phyloP scores from a whole-genome alignment of 805 yeast genomes.

The Danielia oregonensis region DNA sequence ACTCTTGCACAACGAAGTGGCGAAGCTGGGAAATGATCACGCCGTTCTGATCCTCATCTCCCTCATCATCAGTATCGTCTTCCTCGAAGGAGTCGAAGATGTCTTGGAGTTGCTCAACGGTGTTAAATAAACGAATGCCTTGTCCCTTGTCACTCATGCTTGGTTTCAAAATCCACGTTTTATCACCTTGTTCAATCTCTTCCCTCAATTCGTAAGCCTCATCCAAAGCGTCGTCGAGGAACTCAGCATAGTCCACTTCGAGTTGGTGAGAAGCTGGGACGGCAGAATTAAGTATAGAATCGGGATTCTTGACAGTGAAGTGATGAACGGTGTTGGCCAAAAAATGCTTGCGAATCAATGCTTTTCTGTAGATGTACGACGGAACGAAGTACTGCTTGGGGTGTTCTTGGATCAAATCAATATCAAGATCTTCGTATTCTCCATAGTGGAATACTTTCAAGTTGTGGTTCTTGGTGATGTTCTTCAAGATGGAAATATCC shows the following conservation, averaged over 20 bases:
- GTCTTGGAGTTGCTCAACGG: constrained; percentile 73
- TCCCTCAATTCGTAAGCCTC: constrained; percentile 86
- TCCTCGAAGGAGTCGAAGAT: constrained; percentile 87
- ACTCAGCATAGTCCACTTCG: constrained; percentile 94
- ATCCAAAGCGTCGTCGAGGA: constrained; percentile 88
- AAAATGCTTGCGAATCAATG: constrained; percentile 85
- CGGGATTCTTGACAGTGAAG: constrained; percentile 71
- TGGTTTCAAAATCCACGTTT: constrained; percentile 89
- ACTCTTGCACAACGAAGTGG: constrained; percentile 87
- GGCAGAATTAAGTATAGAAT: constrained; percentile 53
- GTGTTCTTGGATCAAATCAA: constrained; percentile 53
- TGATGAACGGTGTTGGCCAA: constrained; percentile 79
- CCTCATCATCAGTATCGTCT: constrained; percentile 59
- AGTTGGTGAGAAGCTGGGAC: constrained; percentile 75
- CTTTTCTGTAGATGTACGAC: constrained; percentile 85
- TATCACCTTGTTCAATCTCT: constrained; percentile 59
- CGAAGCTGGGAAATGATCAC: constrained; percentile 83
- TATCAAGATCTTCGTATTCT: constrained; percentile 84
- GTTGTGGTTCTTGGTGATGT: constrained; percentile 11
- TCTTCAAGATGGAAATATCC: constrained; percentile 17
- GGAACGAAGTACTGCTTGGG: constrained; percentile 58
- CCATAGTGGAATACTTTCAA: constrained; percentile 67
- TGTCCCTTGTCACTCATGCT: constrained; percentile 97
- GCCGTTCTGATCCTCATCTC: constrained; percentile 52
- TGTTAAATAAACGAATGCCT: constrained; percentile 81